A percentile compares a stretch with the other conserved stretches of the same genome.
Evolutionary conservation across 805 yeast genomes (phyloP).

Genomic region (Candida michaelii): DNA sequence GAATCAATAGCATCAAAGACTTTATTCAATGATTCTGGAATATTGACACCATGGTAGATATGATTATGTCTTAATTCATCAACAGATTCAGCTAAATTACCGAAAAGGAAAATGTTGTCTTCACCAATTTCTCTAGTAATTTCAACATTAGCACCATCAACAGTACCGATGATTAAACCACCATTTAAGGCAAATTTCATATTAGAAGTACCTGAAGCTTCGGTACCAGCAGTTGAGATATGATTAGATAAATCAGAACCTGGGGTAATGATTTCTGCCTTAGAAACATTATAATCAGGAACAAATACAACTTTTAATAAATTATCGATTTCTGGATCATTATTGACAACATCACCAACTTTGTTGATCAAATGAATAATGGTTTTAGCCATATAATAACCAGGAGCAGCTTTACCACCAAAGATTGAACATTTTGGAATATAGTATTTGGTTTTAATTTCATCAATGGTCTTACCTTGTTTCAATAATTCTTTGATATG

Average conservation of each 20-base stretch:
- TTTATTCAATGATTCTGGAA: constrained; percentile 58
- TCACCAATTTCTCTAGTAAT: constrained; percentile 92
- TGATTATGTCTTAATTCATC: constrained; percentile 81
- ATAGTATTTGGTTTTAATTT: constrained; percentile 58
- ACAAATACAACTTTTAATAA: constrained; percentile 82
- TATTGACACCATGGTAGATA: constrained; percentile 53
- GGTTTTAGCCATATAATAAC: constrained; percentile 91
- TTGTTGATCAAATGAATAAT: constrained; percentile 82
- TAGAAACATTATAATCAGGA: constrained; percentile 91
- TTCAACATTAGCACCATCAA: constrained; percentile 96
- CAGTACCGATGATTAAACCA: constrained; percentile 92
- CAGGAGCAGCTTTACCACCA: constrained; percentile 98
- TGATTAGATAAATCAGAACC: constrained; percentile 91
- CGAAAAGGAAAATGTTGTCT: constrained; percentile 88
- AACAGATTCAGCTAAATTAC: constrained; percentile 86
- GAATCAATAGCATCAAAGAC: constrained; percentile 68
- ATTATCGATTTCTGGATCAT: constrained; percentile 71
- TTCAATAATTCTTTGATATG: constrained; percentile 66
- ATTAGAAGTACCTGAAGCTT: constrained; percentile 93
- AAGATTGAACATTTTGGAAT: constrained; percentile 77
- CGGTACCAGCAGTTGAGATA: constrained; percentile 96
- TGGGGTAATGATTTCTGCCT: constrained; percentile 88
- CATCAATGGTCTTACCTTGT: constrained; percentile 41
- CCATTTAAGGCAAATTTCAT: constrained; percentile 95
- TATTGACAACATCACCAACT: constrained; percentile 78